Percentiles rank a stretch among this genome's conserved stretches.
These are phyloP conservation scores for Talaromyces liani DNA, from an alignment of 495 filamentous ascomycete genomes.

Conservation along the genomic window DNA sequence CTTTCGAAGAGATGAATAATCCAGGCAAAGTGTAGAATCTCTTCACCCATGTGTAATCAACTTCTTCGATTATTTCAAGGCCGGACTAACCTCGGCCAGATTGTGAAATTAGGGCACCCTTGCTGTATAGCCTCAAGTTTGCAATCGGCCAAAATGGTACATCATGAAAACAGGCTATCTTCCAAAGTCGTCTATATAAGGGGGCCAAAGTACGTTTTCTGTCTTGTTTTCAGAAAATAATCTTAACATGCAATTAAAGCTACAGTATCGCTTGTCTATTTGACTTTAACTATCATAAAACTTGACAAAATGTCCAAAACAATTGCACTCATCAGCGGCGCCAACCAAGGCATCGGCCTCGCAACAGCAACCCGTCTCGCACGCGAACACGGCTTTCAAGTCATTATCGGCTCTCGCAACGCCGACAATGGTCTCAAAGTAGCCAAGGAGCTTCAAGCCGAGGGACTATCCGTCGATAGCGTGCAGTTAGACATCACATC, in stretches of 20 bases:
- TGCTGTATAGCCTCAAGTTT: neutral
- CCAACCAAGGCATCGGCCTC: slow-evolving; percentile 11
- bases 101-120: neutral
- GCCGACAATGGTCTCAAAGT: slow-evolving; percentile 6
- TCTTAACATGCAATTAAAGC: too few species aligned
- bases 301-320: slow-evolving; percentile 7
- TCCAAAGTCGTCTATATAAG: too few species aligned
- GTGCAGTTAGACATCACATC: slow-evolving; percentile 25
- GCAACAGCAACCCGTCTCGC: slow-evolving; percentile 4
- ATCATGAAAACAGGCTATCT: neutral
- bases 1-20: neutral
- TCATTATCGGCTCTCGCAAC: slow-evolving; percentile 13
- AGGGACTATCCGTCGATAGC: slow-evolving; percentile 2
- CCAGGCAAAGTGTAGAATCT: neutral
- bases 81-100: neutral
- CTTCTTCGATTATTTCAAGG: neutral
- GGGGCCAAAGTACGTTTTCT: too few species aligned
- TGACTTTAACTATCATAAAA: neutral
- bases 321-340: slow-evolving; percentile 8
- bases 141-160: neutral
- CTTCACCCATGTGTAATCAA: neutral
- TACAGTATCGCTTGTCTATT: neutral
- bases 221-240: too few species aligned
- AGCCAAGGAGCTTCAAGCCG: neutral
- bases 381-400: slow-evolving; percentile 9